phyloP scores from a whole-genome alignment of 2,329 filamentous ascomycete species.

The Pseudogymnoascus sp. region DNA sequence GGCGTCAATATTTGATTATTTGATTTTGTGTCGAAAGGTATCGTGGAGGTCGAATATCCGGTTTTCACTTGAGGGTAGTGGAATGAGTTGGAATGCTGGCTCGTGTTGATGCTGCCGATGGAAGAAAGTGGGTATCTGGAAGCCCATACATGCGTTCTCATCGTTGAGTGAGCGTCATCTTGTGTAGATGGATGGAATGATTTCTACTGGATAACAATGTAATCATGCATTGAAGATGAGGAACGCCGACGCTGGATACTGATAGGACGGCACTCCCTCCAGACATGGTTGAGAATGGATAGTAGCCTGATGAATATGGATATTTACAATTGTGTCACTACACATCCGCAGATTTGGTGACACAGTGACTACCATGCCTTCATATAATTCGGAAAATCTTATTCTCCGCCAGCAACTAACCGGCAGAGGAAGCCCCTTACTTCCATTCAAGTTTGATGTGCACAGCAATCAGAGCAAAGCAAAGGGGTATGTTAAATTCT shows the following conservation, averaged over 20 bases:
- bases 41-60: neutral
- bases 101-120: neutral
- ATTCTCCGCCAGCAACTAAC: slow-evolving; percentile 4
- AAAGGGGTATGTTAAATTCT: neutral
- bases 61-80: neutral
- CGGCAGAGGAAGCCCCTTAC: neutral
- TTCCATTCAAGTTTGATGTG: neutral
- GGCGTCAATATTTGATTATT: neutral
- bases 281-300: neutral
- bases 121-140: neutral
- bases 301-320: neutral
- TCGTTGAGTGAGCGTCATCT: neutral
- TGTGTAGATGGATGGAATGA: neutral
- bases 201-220: neutral
- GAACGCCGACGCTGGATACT: neutral
- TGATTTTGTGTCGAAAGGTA: neutral
- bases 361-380: neutral
- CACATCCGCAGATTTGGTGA: neutral
- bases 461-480: neutral
- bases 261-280: neutral
- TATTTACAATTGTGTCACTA: neutral
- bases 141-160: neutral
- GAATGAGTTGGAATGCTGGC: neutral
- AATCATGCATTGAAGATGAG: neutral
- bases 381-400: neutral